Base-by-base conservation (phyloP, 2,329 filamentous ascomycete genomes). In the Fusarium sp. region DNA sequence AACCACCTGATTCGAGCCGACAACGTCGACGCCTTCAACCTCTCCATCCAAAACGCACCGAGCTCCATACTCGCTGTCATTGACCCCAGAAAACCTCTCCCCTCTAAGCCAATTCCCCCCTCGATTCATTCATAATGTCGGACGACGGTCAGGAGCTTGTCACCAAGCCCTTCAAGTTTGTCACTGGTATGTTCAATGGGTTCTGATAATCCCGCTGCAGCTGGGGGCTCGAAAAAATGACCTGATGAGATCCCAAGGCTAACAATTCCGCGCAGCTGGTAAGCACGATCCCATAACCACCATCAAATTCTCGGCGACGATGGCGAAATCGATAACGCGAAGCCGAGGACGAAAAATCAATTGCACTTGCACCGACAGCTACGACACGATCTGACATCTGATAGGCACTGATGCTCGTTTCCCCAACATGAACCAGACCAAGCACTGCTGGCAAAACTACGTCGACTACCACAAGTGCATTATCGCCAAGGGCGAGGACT, bases 401-500 rank as follows among this genome's bases (percentile, higher is more conserved):
- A 48, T 67, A 97, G 96, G 96, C 87, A 97, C 96, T 86, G 96
- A 99, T 82, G 96, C 96, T 83, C 95, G 96, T 82, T 99, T 98
- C 87, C 96, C 96, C 79, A 97, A 99, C 88, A 86, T 90, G 87
- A 99, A 99, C 87, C 93, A 96, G 86, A 92, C 94, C 84, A 97
- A 97, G 92, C 94, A 99, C 90, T 99, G 96, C 93, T 99, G 96
- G 96, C 96, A 99, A 83, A 99, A 99, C 89, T 99, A 99, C 85
- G 96, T 99, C 86, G 96, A 99, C 84, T 98, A 99, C 88, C 93
- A 99, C 90, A 99, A 99, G 89, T 99, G 96, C 87, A 94, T 97
- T 83, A 86, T 91, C 80, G 95, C 94, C 84, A 98, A 98, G 89
- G 95, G 95, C 83, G 95, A 98, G 87, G 94, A 97, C 80, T 98